Evolutionary conservation across 2,329 filamentous ascomycete genomes (phyloP), one percentile per base, ranked within the genome.

Genomic region (Beauveria sp.): DNA sequence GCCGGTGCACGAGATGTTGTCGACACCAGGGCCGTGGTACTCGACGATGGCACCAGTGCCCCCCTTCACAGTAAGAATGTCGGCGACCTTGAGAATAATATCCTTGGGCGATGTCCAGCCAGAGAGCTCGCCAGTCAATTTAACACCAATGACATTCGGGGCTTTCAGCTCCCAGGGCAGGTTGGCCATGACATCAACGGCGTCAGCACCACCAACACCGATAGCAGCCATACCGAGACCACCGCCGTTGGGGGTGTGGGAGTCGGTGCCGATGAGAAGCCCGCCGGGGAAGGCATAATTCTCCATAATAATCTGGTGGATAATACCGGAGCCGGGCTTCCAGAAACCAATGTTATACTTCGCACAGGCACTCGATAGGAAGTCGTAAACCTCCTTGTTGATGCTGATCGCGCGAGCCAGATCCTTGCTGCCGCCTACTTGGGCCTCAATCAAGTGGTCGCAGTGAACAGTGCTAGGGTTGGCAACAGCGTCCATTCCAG

Each of bases 271-370:
- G 73, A 97, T 97, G 74, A 99, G 86, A 63, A 99, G 86, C 85
- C 89, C 93, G 84, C 94, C 94, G 67, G 94, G 94, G 88, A 97
- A 97, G 76, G 92, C 92, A 77, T 97, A 97, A 84, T 97, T 97
- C 82, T 99, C 94, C 63, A 97, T 86, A 66, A 97, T 79, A 73
- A 97, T 97, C 83, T 97, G 94, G 82, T 99, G 94, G 70, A 99
- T 99, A 76, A 97, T 99, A 84, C 94, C 94, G 75, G 93, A 97
- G 70, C 94, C 94, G 67, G 94, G 94, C 77, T 86, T 91, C 94
- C 94, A 99, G 88, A 97, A 97, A 82, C 94, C 94, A 76, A 97
- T 97, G 84, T 97, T 93, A 84, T 97, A 99, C 84, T 97, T 99
- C 73, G 92, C 92, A 76, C 93, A 97, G 67, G 93, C 90, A 65